Conservation (phyloP, 2,329 filamentous ascomycete species). For the Dactylonectria macrodidyma region DNA sequence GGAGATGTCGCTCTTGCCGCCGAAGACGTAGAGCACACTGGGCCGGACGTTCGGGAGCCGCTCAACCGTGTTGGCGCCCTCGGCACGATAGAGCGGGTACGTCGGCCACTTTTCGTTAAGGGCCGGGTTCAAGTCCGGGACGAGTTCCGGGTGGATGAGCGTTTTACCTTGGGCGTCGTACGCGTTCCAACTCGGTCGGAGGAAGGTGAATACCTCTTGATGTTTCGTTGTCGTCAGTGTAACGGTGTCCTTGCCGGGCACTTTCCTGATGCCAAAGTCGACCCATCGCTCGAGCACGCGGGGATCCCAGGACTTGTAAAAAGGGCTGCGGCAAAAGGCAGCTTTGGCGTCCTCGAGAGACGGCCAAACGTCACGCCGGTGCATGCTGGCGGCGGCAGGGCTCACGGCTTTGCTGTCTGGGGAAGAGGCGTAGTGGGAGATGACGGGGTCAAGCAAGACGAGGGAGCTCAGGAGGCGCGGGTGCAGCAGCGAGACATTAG, state of each 20-base stretch:
- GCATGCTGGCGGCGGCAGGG: slow-evolving; percentile 75
- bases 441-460: slow-evolving; percentile 88
- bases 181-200: slow-evolving; percentile 71
- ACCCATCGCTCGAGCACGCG: slow-evolving; percentile 78
- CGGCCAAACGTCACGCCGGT: slow-evolving; percentile 86
- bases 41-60: slow-evolving; percentile 75
- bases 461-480: slow-evolving; percentile 84
- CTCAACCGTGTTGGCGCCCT: slow-evolving; percentile 69
- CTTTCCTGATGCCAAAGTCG: slow-evolving; percentile 79
- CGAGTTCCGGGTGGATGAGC: slow-evolving; percentile 56
- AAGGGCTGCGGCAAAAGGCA: slow-evolving; percentile 74
- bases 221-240: slow-evolving; percentile 88
- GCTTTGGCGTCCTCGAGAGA: slow-evolving; percentile 78
- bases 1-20: slow-evolving; percentile 71
- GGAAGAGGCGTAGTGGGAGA: slow-evolving; percentile 65
- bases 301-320: slow-evolving; percentile 87
- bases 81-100: slow-evolving; percentile 78
- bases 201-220: slow-evolving; percentile 83
- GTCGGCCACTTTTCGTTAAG: slow-evolving; percentile 53
- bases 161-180: slow-evolving; percentile 55
- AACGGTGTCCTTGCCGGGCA: slow-evolving; percentile 65
- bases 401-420: slow-evolving; percentile 52
- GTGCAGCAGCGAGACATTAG: slow-evolving; percentile 81
- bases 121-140: slow-evolving; percentile 63
- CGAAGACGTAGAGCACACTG: slow-evolving; percentile 79